Evolutionary conservation across 2,329 filamentous ascomycete genomes (phyloP).

Genomic region (Trichoderma sp.): DNA sequence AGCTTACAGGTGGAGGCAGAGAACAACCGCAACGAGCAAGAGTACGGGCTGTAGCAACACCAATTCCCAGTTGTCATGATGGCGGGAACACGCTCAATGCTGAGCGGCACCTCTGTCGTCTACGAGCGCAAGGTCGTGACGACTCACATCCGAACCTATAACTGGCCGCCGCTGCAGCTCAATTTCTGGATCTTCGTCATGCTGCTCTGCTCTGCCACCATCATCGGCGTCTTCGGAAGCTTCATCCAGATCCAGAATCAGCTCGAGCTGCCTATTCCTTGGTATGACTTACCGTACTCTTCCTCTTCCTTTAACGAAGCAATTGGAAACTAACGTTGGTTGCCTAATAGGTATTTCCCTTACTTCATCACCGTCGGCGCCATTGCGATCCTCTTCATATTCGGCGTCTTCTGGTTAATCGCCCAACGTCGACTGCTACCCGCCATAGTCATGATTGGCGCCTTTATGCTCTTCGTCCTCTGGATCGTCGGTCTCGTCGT

Average conservation of each 20-base stretch:
- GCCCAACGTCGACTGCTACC: constrained; percentile 59
- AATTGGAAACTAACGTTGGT: not conserved
- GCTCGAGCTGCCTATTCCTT: constrained; percentile 54
- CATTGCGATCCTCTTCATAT: constrained; percentile 65
- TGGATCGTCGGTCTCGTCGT: constrained; percentile 66
- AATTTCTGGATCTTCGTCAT: constrained; percentile 67
- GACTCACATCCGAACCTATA: constrained; percentile 56
- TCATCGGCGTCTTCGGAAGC: constrained; percentile 59
- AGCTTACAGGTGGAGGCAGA: not conserved
- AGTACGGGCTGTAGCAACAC: not conserved
- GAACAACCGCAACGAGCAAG: not conserved
- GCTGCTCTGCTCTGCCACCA: constrained; percentile 55
- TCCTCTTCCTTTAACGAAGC: not conserved
- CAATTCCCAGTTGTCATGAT: not conserved
- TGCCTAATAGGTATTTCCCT: constrained; percentile 57
- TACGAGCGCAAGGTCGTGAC: constrained; percentile 42
- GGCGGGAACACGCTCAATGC: constrained; percentile 19
- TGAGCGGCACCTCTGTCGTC: constrained; percentile 40
- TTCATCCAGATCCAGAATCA: constrained; percentile 59
- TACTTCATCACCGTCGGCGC: constrained; percentile 60
- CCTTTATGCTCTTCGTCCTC: constrained; percentile 64
- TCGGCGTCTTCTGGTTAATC: constrained; percentile 62
- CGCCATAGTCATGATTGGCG: constrained; percentile 60
- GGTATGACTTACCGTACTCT: constrained; percentile 39
- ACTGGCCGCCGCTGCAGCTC: constrained; percentile 66